phyloP scores from a whole-genome alignment of 805 yeast genomes.

The Spencermartinsiella europaea region DNA sequence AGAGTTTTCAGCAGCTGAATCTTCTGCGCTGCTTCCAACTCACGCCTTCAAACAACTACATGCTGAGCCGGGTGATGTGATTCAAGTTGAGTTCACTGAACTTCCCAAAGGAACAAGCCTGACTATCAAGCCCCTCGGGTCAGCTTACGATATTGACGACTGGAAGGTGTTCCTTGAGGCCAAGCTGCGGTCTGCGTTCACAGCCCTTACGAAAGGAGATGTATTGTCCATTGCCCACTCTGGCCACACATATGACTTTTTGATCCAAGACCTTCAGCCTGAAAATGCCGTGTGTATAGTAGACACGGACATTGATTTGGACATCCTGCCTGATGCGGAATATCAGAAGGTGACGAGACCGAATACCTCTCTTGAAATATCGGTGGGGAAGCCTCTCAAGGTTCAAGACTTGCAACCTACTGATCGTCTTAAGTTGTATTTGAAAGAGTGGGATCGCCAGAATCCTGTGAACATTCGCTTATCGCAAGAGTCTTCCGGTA shows the following conservation, averaged over 20 bases:
- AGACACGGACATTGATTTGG: slow-evolving; percentile 50
- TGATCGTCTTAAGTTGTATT: slow-evolving; percentile 20
- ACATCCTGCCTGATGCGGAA: slow-evolving; percentile 35
- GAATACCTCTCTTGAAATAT: not conserved
- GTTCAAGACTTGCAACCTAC: slow-evolving; percentile 35
- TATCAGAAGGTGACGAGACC: not conserved
- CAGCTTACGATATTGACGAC: slow-evolving; percentile 30
- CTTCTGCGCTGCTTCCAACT: slow-evolving; percentile 36
- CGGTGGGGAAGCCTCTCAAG: slow-evolving; percentile 2
- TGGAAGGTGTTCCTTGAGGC: slow-evolving; percentile 54
- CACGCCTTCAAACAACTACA: slow-evolving; percentile 27
- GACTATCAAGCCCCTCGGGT: slow-evolving; percentile 39
- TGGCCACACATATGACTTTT: slow-evolving; percentile 22
- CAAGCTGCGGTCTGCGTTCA: slow-evolving; percentile 44
- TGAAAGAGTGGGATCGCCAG: slow-evolving; percentile 25
- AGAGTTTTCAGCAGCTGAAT: slow-evolving; percentile 43
- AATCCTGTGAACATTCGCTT: slow-evolving; percentile 18
- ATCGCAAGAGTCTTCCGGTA: slow-evolving; percentile 18
- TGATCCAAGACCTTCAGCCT: slow-evolving; percentile 39
- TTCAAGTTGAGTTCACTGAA: slow-evolving; percentile 26
- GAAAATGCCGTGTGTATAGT: slow-evolving; percentile 44
- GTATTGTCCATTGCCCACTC: slow-evolving; percentile 32
- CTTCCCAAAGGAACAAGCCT: slow-evolving; percentile 47
- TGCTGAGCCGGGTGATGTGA: slow-evolving; percentile 12
- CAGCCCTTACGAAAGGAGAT: slow-evolving; percentile 43